Evolutionary conservation across 495 filamentous ascomycete genomes (phyloP), one percentile per base, ranked within the genome.

Genomic region (Penicillium turbatum): DNA sequence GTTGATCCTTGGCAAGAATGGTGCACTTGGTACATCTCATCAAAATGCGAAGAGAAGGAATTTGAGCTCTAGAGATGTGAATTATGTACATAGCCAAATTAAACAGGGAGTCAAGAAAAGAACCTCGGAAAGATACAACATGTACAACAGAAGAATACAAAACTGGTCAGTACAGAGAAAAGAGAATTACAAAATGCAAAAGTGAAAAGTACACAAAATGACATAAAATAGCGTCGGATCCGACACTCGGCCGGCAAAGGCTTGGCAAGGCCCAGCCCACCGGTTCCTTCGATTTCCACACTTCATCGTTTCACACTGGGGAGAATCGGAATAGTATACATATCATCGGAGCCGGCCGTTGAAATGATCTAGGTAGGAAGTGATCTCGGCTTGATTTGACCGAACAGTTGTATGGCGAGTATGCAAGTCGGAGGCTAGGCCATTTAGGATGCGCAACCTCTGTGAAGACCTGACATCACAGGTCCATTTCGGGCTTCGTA

Each of bases 321-420:
- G n/a, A 36, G 16, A 35, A 31, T 55, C 52, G 56, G 52, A 59
- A 48, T 16, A 19, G n/a, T n/a, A n/a, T n/a, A n/a, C n/a, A 8
- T 26, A 19, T 36, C 4, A 42, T 70, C 68, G 68, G 68, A 71
- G 64, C 68, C 68, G 68, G 56, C 68, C 66, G 65, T 56, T 43
- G n/a, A n/a, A 51, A 19, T 53, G 56, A 61, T 61, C 55, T 51
- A 2, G 46, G 46, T 26, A 59, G 65, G 63, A 59, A 64, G 62
- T 71, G 68, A 67, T 64, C 62, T 67, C 68, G 64, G 68, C 51
- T 66, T 45, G 17, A 42, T 40, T 48, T 37, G 31, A 58, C 66
- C 68, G 66, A 61, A 34, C 45, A 47, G 29, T 53, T 27, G 5
- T 42, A 10, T 13, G 15, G 45, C 48, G 16, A 54, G 21, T 37